Evolutionary conservation across 306 rosid species (phyloP), one percentile per base, ranked within the genome.

Genomic region (Datisca glomerata): DNA sequence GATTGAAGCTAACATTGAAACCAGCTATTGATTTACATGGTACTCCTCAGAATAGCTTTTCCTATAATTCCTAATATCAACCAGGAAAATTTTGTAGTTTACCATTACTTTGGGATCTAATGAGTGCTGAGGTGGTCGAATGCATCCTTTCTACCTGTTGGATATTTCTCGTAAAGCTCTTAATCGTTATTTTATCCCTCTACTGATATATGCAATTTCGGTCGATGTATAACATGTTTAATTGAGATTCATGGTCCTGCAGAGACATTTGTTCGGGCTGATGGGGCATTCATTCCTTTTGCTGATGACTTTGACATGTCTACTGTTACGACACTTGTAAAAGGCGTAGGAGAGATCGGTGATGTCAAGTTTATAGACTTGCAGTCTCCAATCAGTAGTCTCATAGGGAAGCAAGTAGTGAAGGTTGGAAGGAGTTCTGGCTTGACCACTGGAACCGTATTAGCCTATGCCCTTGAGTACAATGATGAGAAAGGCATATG

Each of bases 351-450:
- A 61, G 92, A 78, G 63, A 64, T 91, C 4, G 96, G 95, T 4
- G 72, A 64, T 1, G 93, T 91, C 42, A 91, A 80, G 53, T 70
- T 72, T 36, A 84, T 84, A 24, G 98, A 84, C 67, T 50, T 91
- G 74, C 98, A 91, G 67, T 74, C 79, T 40, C 76, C 92, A n/a
- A 80, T 84, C 35, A 66, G 92, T 59, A 77, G 72, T 66, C 91
- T 91, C 40, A 80, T 80, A 7, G 98, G 98, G 27, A 80, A 84
- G 75, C 91, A 78, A 57, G 98, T 91, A 60, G 77, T 75, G 79
- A 91, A 91, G 64, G 93, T 91, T 50, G 98, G 98, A 68, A 75
- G 98, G 62, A 91, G 98, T 70, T 91, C 98, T 21, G 98, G 98
- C 66, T 73, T 91, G 73, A 91, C 98, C 6, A 45, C 73, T 4